Evolutionary conservation across 257 asterid genomes (phyloP).

Genomic region (Leonotis leonurus): DNA sequence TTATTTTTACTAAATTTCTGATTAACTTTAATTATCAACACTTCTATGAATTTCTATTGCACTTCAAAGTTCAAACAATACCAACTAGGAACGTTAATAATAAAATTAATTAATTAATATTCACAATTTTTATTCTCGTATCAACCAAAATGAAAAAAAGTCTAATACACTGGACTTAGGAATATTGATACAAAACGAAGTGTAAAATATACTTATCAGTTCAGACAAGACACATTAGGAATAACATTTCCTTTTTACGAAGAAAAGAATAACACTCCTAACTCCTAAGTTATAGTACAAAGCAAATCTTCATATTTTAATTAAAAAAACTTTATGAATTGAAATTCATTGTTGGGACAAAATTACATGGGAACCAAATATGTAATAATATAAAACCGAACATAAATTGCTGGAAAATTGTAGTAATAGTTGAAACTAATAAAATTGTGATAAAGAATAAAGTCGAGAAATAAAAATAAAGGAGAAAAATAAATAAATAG

Average conservation of each 20-base stretch:
- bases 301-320: not conserved
- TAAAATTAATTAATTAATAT: too few species aligned
- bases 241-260: conserved; percentile 12
- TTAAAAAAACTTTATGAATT: too few species aligned
- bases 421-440: not conserved
- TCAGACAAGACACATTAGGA: not conserved
- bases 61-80: not conserved
- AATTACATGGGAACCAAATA: not conserved
- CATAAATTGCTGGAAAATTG: too few species aligned
- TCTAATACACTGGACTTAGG: not conserved
- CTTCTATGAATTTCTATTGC: too few species aligned
- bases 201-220: not conserved
- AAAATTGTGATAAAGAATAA: not conserved
- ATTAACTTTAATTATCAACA: too few species aligned
- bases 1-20: too few species aligned
- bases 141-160: not conserved
- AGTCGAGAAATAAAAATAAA: not conserved
- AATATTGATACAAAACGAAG: not conserved
- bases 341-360: too few species aligned
- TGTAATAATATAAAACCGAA: not conserved
- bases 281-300: too few species aligned
- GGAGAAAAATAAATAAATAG: not conserved
- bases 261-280: conserved; percentile 16
- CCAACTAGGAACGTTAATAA: too few species aligned
- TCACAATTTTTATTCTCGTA: too few species aligned